phyloP scores from a whole-genome alignment of 345 rosid genomes.

The Syzygium oleosum region DNA sequence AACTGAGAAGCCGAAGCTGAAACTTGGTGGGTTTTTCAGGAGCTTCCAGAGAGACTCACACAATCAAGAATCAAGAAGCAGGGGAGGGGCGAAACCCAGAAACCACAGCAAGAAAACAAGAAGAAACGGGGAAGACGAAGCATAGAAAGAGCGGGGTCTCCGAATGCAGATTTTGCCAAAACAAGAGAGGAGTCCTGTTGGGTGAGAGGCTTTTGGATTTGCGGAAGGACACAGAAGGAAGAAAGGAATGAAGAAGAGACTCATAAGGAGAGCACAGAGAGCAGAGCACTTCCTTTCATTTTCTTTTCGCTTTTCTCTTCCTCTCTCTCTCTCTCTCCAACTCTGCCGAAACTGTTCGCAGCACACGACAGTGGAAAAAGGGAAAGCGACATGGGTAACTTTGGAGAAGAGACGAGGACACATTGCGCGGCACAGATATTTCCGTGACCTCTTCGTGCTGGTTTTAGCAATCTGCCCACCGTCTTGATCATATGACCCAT shows the following conservation, averaged over 20 bases:
- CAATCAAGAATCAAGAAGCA: neutral
- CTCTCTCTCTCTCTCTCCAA: neutral
- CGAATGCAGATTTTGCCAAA: neutral
- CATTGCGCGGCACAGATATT: neutral
- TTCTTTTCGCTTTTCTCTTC: neutral
- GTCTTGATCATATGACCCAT: neutral
- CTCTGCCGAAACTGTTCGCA: slow-evolving; percentile 1
- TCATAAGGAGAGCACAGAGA: neutral
- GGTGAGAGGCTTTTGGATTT: neutral
- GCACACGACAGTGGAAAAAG: neutral
- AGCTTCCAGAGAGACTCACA: neutral
- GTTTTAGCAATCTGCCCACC: neutral
- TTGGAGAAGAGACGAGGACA: neutral
- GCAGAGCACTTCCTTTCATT: neutral
- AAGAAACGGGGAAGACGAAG: neutral
- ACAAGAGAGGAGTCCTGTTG: neutral
- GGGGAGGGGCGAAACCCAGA: neutral
- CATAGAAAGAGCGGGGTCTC: neutral
- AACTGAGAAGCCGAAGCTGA: neutral
- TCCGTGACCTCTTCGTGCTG: neutral
- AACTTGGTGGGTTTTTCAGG: neutral
- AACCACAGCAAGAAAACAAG: neutral
- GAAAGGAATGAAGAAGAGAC: slow-evolving; percentile 8
- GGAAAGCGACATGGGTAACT: neutral
- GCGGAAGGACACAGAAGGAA: slow-evolving; percentile 13